A percentile compares a stretch with the other conserved stretches of the same genome.
phyloP scores from a whole-genome alignment of 768 basidiomycete species.

The Leccinellum rugosiceps region DNA sequence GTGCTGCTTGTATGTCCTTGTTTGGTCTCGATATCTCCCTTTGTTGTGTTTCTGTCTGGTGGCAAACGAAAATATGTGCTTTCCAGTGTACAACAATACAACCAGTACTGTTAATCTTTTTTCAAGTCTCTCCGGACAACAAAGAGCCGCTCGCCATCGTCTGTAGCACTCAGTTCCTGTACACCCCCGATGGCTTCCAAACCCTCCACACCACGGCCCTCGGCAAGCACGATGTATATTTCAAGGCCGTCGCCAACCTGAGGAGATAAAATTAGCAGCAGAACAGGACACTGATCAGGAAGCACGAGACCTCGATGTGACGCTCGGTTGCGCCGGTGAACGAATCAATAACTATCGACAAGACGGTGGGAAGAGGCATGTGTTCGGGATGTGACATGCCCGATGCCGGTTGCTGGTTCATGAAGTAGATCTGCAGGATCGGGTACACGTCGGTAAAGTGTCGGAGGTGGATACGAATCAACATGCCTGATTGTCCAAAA shows the following conservation, averaged over 20 bases:
- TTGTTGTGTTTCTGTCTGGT: background rate
- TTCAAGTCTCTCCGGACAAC: slow-evolving; percentile 76
- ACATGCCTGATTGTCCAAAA: slow-evolving; percentile 96
- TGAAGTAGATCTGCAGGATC: slow-evolving; percentile 84
- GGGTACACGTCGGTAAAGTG: slow-evolving; percentile 47
- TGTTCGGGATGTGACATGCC: slow-evolving; percentile 76
- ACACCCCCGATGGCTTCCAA: slow-evolving; percentile 52
- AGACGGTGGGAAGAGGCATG: slow-evolving; percentile 75
- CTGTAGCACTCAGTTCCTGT: slow-evolving; percentile 59
- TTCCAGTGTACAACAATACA: background rate
- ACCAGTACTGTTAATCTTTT: slow-evolving; percentile 56
- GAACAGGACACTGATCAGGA: slow-evolving; percentile 2
- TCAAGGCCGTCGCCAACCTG: slow-evolving; percentile 96
- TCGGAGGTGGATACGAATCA: slow-evolving; percentile 35
- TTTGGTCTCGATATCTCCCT: background rate
- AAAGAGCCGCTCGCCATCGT: slow-evolving; percentile 73
- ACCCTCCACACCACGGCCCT: slow-evolving; percentile 57
- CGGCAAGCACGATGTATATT: slow-evolving; percentile 81
- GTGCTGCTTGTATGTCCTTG: background rate
- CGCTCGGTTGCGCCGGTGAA: slow-evolving; percentile 98
- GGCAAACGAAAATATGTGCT: background rate
- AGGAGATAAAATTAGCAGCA: slow-evolving; percentile 3
- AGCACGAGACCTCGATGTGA: slow-evolving; percentile 83
- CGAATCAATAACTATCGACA: slow-evolving; percentile 89
- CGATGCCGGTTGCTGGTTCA: slow-evolving; percentile 81